These are phyloP conservation scores for Biscogniauxia sp. DNA, from an alignment of 2,329 filamentous ascomycete genomes.

Conservation along the genomic window DNA sequence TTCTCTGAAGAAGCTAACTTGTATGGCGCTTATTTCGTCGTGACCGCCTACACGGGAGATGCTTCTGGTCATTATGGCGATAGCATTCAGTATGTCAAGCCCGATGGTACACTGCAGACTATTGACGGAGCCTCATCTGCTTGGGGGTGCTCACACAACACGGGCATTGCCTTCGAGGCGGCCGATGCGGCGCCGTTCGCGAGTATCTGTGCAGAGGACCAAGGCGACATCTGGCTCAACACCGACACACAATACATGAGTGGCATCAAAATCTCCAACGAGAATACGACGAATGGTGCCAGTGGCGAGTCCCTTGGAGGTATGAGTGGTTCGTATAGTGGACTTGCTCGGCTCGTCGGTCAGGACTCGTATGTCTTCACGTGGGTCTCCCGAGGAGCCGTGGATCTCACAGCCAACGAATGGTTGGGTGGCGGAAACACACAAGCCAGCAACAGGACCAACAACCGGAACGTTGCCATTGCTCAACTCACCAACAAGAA, in stretches of 20 bases:
- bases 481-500: constrained; percentile 56
- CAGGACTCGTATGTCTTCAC: constrained; percentile 57
- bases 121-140: constrained; percentile 52
- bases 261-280: constrained; percentile 60
- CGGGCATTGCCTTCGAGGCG: constrained; percentile 61
- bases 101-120: constrained; percentile 48
- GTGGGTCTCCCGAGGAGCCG: constrained; percentile 60
- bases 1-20: constrained; percentile 54
- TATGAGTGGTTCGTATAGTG: constrained; percentile 61
- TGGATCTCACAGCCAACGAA: constrained; percentile 50
- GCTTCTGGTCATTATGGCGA: constrained; percentile 59
- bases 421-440: constrained; percentile 61
- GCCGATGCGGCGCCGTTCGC: constrained; percentile 58
- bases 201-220: constrained; percentile 59
- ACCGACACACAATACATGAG: constrained; percentile 56
- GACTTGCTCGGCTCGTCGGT: constrained; percentile 51
- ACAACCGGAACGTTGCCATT: constrained; percentile 59
- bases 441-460: constrained; percentile 48
- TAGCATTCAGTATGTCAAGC: constrained; percentile 42
- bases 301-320: constrained; percentile 60
- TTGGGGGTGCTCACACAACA: constrained; percentile 65
- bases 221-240: constrained; percentile 64
- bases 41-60: constrained; percentile 54
- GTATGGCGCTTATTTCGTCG: constrained; percentile 62
- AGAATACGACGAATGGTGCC: constrained; percentile 59